Conservation (phyloP, 2,329 filamentous ascomycete species). For the Botrytis medusae region DNA sequence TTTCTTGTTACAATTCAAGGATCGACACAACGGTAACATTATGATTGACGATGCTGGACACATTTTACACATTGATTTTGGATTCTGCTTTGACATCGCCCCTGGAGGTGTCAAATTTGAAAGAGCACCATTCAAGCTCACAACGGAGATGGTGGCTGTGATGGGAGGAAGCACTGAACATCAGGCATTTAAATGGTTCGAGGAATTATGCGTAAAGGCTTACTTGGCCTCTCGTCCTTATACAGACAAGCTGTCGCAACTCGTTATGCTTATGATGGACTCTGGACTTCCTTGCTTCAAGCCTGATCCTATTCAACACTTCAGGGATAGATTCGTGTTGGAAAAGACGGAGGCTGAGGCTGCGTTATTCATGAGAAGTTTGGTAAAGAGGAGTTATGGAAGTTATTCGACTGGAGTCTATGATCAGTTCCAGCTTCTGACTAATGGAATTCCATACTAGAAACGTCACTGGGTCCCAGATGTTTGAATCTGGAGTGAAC, state of each 20-base stretch:
- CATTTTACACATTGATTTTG: slow-evolving; percentile 98
- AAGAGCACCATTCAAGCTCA: slow-evolving; percentile 96
- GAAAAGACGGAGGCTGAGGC: slow-evolving; percentile 91
- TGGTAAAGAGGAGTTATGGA: slow-evolving; percentile 86
- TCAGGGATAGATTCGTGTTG: slow-evolving; percentile 87
- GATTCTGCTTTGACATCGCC: slow-evolving; percentile 98
- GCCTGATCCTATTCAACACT: slow-evolving; percentile 89
- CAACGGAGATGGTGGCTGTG: slow-evolving; percentile 96
- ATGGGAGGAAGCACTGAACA: slow-evolving; percentile 87
- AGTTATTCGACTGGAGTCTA: slow-evolving; percentile 94
- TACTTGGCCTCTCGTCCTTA: slow-evolving; percentile 88
- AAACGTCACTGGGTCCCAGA: background rate
- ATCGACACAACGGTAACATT: slow-evolving; percentile 98
- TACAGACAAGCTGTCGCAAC: slow-evolving; percentile 82
- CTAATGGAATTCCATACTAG: slow-evolving; percentile 89
- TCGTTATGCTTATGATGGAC: slow-evolving; percentile 94
- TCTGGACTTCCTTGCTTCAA: slow-evolving; percentile 97
- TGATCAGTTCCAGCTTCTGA: slow-evolving; percentile 95
- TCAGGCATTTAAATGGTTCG: slow-evolving; percentile 92
- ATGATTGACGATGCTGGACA: slow-evolving; percentile 98
- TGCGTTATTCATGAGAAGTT: slow-evolving; percentile 86
- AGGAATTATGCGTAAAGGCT: slow-evolving; percentile 92
- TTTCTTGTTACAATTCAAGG: slow-evolving; percentile 97
- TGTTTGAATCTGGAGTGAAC: background rate
- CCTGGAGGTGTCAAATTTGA: slow-evolving; percentile 97